Conservation (phyloP, 768 basidiomycete genomes). For the Lactarius evosmus region DNA sequence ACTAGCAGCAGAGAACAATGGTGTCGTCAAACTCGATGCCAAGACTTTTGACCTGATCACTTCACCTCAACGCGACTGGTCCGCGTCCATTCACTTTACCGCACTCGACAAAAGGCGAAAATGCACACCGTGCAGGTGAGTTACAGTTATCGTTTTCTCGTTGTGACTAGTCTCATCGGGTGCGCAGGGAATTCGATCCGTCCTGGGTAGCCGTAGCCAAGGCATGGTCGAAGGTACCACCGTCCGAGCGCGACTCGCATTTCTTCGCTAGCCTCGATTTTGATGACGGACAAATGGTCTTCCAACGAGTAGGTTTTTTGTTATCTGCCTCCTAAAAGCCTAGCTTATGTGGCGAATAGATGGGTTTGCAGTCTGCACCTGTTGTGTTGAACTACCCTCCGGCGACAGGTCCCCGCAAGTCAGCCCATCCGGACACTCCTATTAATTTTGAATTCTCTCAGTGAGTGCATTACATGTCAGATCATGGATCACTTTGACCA, state of each 20-base stretch:
- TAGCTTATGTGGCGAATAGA: slow-evolving; percentile 42
- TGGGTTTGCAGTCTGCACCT: slow-evolving; percentile 81
- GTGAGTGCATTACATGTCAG: slow-evolving; percentile 40
- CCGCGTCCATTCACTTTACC: slow-evolving; percentile 83
- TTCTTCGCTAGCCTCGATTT: slow-evolving; percentile 95
- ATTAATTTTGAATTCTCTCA: slow-evolving; percentile 75
- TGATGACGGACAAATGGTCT: slow-evolving; percentile 67
- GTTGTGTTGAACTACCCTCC: slow-evolving; percentile 76
- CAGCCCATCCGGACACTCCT: slow-evolving; percentile 51
- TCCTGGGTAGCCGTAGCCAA: slow-evolving; percentile 76
- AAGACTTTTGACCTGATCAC: slow-evolving; percentile 75
- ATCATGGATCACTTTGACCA: not conserved
- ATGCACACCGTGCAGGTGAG: slow-evolving; percentile 92
- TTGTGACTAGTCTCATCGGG: slow-evolving; percentile 2
- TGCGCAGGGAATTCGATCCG: slow-evolving; percentile 78
- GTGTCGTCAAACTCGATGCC: slow-evolving; percentile 78
- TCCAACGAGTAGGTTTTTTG: slow-evolving; percentile 60
- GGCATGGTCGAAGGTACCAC: slow-evolving; percentile 68
- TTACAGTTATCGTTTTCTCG: not conserved
- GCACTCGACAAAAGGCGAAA: slow-evolving; percentile 77
- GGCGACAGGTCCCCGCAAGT: slow-evolving; percentile 62
- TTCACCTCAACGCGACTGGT: slow-evolving; percentile 76
- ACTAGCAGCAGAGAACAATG: slow-evolving; percentile 68
- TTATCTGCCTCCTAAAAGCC: not conserved
- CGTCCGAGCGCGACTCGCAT: slow-evolving; percentile 67